These are phyloP conservation scores for Picea abies DNA, from an alignment of 83 land plant species.

Conservation along the genomic window DNA sequence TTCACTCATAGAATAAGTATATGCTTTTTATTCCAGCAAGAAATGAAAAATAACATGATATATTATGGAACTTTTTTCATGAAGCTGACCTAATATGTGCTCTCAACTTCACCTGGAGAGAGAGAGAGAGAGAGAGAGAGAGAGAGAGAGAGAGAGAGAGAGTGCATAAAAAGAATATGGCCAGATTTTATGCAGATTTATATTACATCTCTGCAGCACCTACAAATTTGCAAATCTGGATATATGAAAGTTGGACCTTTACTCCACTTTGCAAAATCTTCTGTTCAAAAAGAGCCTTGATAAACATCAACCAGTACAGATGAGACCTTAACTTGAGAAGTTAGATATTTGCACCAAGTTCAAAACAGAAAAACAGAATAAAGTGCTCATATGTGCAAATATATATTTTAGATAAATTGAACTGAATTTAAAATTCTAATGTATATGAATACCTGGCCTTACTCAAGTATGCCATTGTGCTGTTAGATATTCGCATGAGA, in stretches of 20 bases:
- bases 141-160: too few relatives aligned
- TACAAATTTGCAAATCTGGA: neutral
- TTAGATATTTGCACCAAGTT: neutral
- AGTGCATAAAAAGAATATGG: neutral
- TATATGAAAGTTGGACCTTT: neutral
- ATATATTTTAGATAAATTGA: neutral
- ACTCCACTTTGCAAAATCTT: neutral
- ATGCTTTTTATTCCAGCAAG: neutral
- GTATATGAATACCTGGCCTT: neutral
- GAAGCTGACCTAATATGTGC: neutral
- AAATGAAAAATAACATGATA: neutral
- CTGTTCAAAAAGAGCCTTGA: neutral
- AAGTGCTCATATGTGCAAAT: neutral
- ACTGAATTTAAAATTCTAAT: neutral
- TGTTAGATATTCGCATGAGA: neutral
- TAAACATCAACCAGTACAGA: neutral
- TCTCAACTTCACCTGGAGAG: neutral
- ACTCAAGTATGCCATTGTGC: neutral
- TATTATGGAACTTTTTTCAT: neutral
- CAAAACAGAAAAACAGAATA: constrained; percentile 13
- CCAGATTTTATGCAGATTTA: neutral
- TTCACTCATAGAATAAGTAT: neutral
- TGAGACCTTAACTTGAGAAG: neutral
- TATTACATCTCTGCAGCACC: neutral
- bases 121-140: too few relatives aligned